Base-by-base conservation (phyloP, 164 flowering plant genomes). In the Pachysandra terminalis region DNA sequence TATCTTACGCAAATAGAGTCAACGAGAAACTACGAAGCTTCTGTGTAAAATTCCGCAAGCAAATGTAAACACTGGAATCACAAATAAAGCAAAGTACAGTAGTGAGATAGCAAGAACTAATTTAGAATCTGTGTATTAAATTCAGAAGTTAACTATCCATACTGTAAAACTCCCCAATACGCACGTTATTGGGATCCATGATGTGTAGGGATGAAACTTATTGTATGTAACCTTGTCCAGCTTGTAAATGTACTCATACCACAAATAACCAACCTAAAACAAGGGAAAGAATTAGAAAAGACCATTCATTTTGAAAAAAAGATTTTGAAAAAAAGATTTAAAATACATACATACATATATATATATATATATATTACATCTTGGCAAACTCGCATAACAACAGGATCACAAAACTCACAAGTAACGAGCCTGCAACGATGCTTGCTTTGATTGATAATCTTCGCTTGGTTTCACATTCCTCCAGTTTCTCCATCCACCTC, bases 171-270 rank as follows among this genome's bases (percentile, higher is more conserved):
- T 27, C n/a, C 28, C 21, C 51, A 52, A 57, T 59, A 86, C 99
- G 19, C 73, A 95, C 99, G 96, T 95, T 78, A 95, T 92, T 19
- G 99, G 99, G 68, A 95, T 95, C 99, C 99, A 95, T 53, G 99
- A 95, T 67, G 99, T 95, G 86, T 90, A 92, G 41, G 99, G 99
- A 78, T 95, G 99, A 65, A 75, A 72, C 75, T 86, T 95, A 80
- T 90, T 95, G 85, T 95, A 95, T 65, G 96, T 67, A 66, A 87
- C 77, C 73, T 88, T 92, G 82, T 95, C 99, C 85, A 92, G 79
- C 89, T 89, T 95, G 90, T 92, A 95, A 55, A 92, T 86, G 65
- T 71, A 87, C 73, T 95, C 97, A 73, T 86, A 95, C 99, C 99
- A 95, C 80, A 86, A 27, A 70, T 87, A 90, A 67, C 94, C 96